Evolutionary conservation across 73 alveolate genomes (phyloP).

Genomic region (Urostyla sp.): DNA sequence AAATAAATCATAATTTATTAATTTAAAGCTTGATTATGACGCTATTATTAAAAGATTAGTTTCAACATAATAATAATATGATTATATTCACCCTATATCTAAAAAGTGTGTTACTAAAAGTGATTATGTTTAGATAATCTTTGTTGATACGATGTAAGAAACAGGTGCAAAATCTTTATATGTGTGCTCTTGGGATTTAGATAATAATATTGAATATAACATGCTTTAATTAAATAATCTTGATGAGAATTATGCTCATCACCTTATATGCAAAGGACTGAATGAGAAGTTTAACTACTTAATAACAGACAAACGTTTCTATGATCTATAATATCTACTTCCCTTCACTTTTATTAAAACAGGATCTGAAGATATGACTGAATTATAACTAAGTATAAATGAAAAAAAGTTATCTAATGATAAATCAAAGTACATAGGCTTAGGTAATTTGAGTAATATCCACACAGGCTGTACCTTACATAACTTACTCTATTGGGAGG

Average conservation of each 20-base stretch:
- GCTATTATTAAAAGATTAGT: not conserved
- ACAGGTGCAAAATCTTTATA: constrained; percentile 23
- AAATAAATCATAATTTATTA: constrained; percentile 1
- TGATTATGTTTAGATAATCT: constrained; percentile 1
- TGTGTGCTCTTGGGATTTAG: constrained; percentile 29
- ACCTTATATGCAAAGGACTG: constrained; percentile 32
- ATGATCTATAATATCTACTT: constrained; percentile 13
- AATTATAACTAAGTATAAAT: constrained; percentile 13
- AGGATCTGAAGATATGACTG: too few relatives aligned
- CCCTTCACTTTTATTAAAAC: constrained; percentile 39
- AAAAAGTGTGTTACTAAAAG: not conserved
- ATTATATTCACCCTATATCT: too few relatives aligned
- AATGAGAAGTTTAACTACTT: constrained; percentile 38
- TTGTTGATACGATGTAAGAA: too few relatives aligned
- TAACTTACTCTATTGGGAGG: constrained; percentile 11
- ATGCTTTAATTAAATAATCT: constrained; percentile 22
- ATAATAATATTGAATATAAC: constrained; percentile 13
- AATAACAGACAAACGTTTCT: constrained; percentile 18
- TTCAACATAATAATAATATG: too few relatives aligned
- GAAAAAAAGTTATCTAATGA: constrained; percentile 11
- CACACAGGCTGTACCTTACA: constrained; percentile 14
- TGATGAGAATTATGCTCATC: constrained; percentile 31
- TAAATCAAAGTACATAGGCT: constrained; percentile 14
- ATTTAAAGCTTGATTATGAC: constrained; percentile 16
- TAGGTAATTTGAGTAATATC: constrained; percentile 9